Evolutionary conservation across 371 early-diverging fungal genomes (phyloP), one percentile per base, ranked within the genome.

Genomic region (Circinella umbellata): DNA sequence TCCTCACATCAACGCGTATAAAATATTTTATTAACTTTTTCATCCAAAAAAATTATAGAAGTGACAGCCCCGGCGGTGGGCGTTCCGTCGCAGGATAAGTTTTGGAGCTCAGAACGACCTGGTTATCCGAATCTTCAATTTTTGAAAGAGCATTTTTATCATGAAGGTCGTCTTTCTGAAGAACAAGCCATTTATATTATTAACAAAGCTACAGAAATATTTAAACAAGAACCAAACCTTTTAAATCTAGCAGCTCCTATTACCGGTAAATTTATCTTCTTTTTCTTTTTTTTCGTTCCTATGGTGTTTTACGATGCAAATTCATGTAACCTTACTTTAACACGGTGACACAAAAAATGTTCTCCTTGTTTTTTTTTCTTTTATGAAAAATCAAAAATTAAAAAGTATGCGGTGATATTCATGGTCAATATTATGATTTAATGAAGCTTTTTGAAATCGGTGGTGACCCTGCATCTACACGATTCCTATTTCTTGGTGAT

Each of bases 381-480:
- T 15, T 49, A 11, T 27, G 27, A 27, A 27, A 27, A 27, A 27
- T 27, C 27, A 27, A 27, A 27, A 27, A 27, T 27, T 2, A 27
- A 36, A 17, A 47, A 90, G 95, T 98, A 8, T 97, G 98, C 77
- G 99, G 99, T 42, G 99, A 99, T 83, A 94, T 99, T 38, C 99
- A 99, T 78, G 99, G 99, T 1, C 99, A 99, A 80, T 99, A 93
- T 80, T 97, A 91, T 73, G 99, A 99, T 83, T 85, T 99, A 73
- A 93, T 99, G 93, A 98, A 97, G 76, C 86, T 99, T 34, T 97
- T 99, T 79, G 96, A 98, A 78, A 95, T 98, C 11, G 96, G 98
- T 53, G 99, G 99, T 18, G 91, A 94, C 75, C 99, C 99, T 42
- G 89, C 91, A 1, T 86, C 85, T 7, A 96, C 96, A 5, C 80